Base-by-base conservation (phyloP, 1,139 yeast species). In the Debaryomyces fabryi region DNA sequence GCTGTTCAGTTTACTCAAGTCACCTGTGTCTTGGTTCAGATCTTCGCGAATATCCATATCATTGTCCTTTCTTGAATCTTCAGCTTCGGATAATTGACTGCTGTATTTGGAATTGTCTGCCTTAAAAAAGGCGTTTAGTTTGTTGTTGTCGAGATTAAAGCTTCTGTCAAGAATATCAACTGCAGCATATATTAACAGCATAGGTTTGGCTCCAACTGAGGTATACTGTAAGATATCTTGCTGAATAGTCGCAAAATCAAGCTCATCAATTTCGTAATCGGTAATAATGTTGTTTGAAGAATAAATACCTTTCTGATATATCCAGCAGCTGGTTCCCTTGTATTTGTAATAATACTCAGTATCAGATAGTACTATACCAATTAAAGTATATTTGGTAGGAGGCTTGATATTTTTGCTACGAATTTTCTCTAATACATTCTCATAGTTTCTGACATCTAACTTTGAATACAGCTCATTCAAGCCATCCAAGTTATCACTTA, bases 351-450 rank as follows among this genome's bases (percentile, higher is more conserved):
- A 64, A 51, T 69, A 73, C 40, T 68, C 67, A 4, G 54, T 42
- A 40, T 68, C 74, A 6, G 65, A 63, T n/a, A 69, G 39, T 6
- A 71, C 58, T 12, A 71, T 63, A 1, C 72, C 71, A 0, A 62
- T 52, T 25, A 72, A 56, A 2, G 55, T 44, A 49, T 71, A 72
- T 25, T 58, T 56, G 6, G 53, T 46, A 3, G 65, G 64, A 4
- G 47, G 39, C 5, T 50, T 51, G 3, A 57, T 45, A n/a, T 51
- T 52, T 1, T 47, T 43, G 12, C 55, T 48, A 1, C 48, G 47
- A 3, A 60, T 51, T 29, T 52, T 25, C 4, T 53, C 47, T 30
- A 61, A 44, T 8, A 71, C 52, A 46, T 69, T 64, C 2, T 55
- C 59, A 42, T 60, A 57, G 43, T 58, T 60, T 36, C 53, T 49